phyloP scores from a whole-genome alignment of 148 eudicot species.

The Vaccinium macrocarpon region DNA sequence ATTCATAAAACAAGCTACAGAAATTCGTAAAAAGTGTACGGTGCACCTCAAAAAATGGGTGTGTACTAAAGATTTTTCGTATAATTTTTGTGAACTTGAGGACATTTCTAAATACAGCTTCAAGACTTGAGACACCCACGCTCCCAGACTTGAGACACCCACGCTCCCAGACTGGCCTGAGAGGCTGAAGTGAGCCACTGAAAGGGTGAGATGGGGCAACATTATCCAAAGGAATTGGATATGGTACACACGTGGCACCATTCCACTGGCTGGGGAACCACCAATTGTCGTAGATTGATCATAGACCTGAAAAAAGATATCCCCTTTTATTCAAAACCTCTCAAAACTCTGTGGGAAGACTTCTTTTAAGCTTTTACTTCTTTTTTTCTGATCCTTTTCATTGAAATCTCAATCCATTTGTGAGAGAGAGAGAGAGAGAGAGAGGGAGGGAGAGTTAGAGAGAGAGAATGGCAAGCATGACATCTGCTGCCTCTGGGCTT shows the following conservation, averaged over 20 bases:
- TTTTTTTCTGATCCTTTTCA: not conserved
- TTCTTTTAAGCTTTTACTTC: not conserved
- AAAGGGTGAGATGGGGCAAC: constrained; percentile 13
- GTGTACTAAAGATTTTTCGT: no score
- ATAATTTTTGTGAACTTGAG: no score
- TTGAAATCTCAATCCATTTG: not conserved
- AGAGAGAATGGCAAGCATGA: constrained; percentile 70
- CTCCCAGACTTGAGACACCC: no score
- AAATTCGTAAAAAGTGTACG: no score
- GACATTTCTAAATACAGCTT: no score
- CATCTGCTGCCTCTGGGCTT: constrained; percentile 60
- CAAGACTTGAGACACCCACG: no score
- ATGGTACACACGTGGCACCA: constrained; percentile 42
- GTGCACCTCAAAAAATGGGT: no score
- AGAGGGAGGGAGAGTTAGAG: no score
- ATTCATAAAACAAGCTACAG: no score
- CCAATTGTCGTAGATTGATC: constrained; percentile 8
- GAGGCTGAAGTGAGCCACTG: not conserved
- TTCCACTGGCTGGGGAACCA: constrained; percentile 30
- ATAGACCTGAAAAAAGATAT: constrained; percentile 23
- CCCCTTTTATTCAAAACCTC: constrained; percentile 21
- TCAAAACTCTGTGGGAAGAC: not conserved
- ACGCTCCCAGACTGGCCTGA: no score
- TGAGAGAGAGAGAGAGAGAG: not conserved
- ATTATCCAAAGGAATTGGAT: constrained; percentile 44